A percentile compares a stretch with the other conserved stretches of the same genome.
phyloP scores from a whole-genome alignment of 768 basidiomycete species.

The Agaricus bisporus region DNA sequence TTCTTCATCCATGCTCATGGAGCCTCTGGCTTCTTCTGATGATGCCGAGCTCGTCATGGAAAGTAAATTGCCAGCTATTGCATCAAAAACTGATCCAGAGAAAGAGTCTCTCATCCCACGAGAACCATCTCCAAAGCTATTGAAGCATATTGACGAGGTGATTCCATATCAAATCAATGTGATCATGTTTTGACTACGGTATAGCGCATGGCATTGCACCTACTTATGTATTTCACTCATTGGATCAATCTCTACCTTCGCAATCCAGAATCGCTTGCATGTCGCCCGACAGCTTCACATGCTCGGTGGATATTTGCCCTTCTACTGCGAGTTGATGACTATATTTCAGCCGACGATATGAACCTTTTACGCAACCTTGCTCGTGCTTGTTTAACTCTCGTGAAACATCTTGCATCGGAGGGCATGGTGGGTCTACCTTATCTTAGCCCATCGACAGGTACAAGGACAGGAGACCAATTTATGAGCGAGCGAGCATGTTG shows the following conservation, averaged over 20 bases:
- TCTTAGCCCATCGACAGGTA: constrained; percentile 9
- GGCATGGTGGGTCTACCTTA: constrained; percentile 18
- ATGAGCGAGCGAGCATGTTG: constrained; percentile 55
- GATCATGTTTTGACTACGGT: constrained; percentile 13
- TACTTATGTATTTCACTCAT: constrained; percentile 79
- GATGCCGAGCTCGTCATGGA: constrained; percentile 6
- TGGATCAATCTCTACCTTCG: constrained; percentile 69
- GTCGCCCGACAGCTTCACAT: constrained; percentile 48
- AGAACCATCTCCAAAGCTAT: constrained; percentile 52
- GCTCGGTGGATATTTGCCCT: constrained; percentile 77
- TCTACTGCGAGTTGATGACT: constrained; percentile 62
- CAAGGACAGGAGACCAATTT: constrained; percentile 10
- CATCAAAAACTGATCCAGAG: not conserved
- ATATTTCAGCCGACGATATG: constrained; percentile 71
- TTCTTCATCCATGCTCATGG: constrained; percentile 34
- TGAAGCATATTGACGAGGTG: constrained; percentile 66
- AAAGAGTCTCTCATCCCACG: constrained; percentile 28
- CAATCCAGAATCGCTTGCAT: constrained; percentile 27
- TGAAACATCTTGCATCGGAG: constrained; percentile 25
- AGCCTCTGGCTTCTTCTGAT: constrained; percentile 29
- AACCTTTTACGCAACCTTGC: constrained; percentile 70
- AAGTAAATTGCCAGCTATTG: not conserved
- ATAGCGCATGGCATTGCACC: constrained; percentile 65
- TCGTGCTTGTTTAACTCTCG: constrained; percentile 55
- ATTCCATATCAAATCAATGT: constrained; percentile 14